Percentiles rank a stretch among this genome's conserved stretches.
Conservation (phyloP, 2,329 filamentous ascomycete species). For the Sarocladium oryzae region DNA sequence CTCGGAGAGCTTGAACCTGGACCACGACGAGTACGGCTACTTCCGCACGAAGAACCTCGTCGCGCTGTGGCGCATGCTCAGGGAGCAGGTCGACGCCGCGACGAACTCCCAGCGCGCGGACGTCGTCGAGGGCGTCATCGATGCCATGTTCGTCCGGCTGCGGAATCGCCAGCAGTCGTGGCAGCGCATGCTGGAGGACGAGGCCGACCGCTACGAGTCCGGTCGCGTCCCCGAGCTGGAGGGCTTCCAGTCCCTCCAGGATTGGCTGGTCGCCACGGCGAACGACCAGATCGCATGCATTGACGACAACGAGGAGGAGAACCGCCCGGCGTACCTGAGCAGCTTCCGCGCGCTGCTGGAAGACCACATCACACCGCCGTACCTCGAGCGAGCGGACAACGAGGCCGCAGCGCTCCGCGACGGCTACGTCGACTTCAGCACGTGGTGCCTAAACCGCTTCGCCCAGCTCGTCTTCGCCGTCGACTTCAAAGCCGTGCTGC, state of each 20-base stretch:
- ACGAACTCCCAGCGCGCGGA: constrained; percentile 79
- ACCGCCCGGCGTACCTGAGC: constrained; percentile 73
- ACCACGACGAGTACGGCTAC: constrained; percentile 81
- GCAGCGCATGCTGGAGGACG: constrained; percentile 83
- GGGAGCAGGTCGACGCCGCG: constrained; percentile 83
- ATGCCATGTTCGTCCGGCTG: constrained; percentile 88
- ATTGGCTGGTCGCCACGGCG: constrained; percentile 94
- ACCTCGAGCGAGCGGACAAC: constrained; percentile 65
- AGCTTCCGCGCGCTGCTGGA: constrained; percentile 81
- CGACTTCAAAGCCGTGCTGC: constrained; percentile 78
- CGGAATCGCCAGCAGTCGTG: constrained; percentile 77
- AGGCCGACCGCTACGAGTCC: constrained; percentile 66
- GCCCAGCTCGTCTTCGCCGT: constrained; percentile 81
- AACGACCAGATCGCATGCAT: constrained; percentile 99
- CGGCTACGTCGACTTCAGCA: constrained; percentile 91
- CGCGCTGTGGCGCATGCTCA: constrained; percentile 96
- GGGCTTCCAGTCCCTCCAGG: constrained; percentile 73
- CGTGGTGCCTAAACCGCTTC: constrained; percentile 85
- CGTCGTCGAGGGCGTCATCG: constrained; percentile 89
- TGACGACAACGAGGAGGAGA: constrained; percentile 77
- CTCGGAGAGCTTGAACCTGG: constrained; percentile 65
- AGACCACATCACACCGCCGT: constrained; percentile 71
- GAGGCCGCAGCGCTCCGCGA: constrained; percentile 75
- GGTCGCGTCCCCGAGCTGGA: constrained; percentile 41
- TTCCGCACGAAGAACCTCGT: constrained; percentile 88